Conservation (phyloP, 1,284 basidiomycete species). For the Sanghuangporus weigelae region DNA sequence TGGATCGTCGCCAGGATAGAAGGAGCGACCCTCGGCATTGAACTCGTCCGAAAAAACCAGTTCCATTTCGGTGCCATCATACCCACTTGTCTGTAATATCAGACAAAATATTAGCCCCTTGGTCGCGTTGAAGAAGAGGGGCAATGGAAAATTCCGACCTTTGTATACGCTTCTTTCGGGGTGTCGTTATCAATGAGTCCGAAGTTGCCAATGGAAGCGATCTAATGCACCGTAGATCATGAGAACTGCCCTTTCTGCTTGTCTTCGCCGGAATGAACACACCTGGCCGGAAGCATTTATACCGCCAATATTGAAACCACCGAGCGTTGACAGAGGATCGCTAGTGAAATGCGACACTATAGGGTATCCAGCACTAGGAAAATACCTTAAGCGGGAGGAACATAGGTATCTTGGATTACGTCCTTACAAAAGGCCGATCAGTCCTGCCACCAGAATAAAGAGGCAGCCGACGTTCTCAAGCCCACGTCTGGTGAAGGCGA, state of each 20-base stretch:
- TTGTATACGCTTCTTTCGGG: constrained; percentile 46
- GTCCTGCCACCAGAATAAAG: constrained; percentile 38
- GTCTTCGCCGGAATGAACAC: neutral
- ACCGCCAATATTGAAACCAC: constrained; percentile 67
- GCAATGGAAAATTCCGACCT: constrained; percentile 23
- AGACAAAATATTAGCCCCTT: neutral
- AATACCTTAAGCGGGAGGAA: neutral
- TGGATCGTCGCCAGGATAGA: constrained; percentile 60
- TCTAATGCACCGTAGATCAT: constrained; percentile 26
- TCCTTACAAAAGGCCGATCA: constrained; percentile 51
- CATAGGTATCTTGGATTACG: neutral
- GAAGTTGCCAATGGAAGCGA: constrained; percentile 50
- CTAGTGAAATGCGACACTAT: constrained; percentile 46
- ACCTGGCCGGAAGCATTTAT: constrained; percentile 71
- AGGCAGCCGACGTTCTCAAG: constrained; percentile 64
- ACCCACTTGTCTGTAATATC: constrained; percentile 6
- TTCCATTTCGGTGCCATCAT: constrained; percentile 29
- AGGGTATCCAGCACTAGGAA: constrained; percentile 40
- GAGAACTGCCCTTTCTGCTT: neutral
- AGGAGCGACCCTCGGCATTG: constrained; percentile 64
- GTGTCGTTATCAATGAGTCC: constrained; percentile 65
- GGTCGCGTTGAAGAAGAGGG: neutral
- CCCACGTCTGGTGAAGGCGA: constrained; percentile 45
- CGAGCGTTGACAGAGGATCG: constrained; percentile 28
- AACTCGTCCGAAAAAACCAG: constrained; percentile 82